These are phyloP conservation scores for Neurospora sublineolata DNA, from an alignment of 495 filamentous ascomycete genomes.

Conservation along the genomic window DNA sequence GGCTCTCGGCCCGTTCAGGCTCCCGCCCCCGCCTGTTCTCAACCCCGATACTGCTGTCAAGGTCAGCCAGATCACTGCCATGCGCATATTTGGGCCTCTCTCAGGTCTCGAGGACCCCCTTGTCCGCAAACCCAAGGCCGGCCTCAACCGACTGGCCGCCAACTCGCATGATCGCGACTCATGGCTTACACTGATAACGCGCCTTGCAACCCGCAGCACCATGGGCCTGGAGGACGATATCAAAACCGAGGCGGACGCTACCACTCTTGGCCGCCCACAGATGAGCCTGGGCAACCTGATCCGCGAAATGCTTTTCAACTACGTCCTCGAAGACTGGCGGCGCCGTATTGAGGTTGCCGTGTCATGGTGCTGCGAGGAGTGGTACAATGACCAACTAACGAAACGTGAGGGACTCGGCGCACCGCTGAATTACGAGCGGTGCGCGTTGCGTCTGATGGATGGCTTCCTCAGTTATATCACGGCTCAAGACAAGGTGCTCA, in stretches of 20 bases:
- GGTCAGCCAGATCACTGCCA: slow-evolving; percentile 56
- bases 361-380: slow-evolving; percentile 91
- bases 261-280: slow-evolving; percentile 10
- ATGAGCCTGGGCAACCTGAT: slow-evolving; percentile 52
- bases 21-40: slow-evolving; percentile 67
- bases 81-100: slow-evolving; percentile 68
- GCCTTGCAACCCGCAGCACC: slow-evolving; percentile 71
- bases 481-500: slow-evolving; percentile 73
- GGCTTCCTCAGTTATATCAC: slow-evolving; percentile 82
- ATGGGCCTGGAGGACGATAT: slow-evolving; percentile 50
- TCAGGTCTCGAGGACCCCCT: slow-evolving; percentile 46
- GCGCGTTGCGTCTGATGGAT: slow-evolving; percentile 69
- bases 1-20: slow-evolving; percentile 52
- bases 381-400: slow-evolving; percentile 79
- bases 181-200: slow-evolving; percentile 78
- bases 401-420: slow-evolving; percentile 32
- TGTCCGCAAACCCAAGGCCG: slow-evolving; percentile 46
- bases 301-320: slow-evolving; percentile 66
- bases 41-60: slow-evolving; percentile 54
- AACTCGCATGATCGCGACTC: slow-evolving; percentile 79
- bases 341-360: slow-evolving; percentile 76
- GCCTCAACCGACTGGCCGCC: slow-evolving; percentile 74
- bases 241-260: slow-evolving; percentile 36
- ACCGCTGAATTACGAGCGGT: slow-evolving; percentile 62
- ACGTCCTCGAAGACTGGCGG: slow-evolving; percentile 84